Conservation (phyloP, 345 rosid species). For the Eucalyptus polybractea region DNA sequence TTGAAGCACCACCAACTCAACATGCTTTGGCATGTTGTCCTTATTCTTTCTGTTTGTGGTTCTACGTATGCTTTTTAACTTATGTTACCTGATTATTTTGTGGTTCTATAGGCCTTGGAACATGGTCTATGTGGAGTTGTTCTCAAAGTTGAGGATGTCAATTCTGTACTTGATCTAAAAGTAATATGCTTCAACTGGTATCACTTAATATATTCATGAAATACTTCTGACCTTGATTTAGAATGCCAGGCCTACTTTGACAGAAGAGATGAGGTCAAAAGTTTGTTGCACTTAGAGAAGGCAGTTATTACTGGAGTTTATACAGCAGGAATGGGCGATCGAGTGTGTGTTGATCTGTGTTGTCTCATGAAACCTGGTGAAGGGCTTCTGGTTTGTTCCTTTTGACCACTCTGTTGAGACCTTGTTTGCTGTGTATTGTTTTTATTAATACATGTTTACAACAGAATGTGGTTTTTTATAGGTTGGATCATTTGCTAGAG, state of each 20-base stretch:
- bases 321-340: conserved; percentile 78
- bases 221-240: conserved; percentile 13
- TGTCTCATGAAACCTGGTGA: conserved; percentile 90
- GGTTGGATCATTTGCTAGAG: conserved; percentile 95
- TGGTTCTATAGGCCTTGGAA: conserved; percentile 54
- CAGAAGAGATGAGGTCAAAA: conserved; percentile 50
- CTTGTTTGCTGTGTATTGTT: not conserved
- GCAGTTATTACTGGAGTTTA: conserved; percentile 47
- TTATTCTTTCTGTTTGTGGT: not conserved
- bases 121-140: conserved; percentile 77
- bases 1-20: not conserved
- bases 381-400: conserved; percentile 67
- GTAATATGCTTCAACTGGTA: conserved; percentile 13
- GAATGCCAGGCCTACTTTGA: conserved; percentile 65
- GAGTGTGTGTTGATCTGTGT: conserved; percentile 91
- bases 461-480: not conserved
- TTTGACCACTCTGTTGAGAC: not conserved
- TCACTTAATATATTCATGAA: not conserved
- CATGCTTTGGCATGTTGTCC: not conserved
- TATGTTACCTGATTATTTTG: not conserved
- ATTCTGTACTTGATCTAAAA: conserved; percentile 57
- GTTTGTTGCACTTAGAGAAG: conserved; percentile 39
- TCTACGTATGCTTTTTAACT: not conserved
- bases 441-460: not conserved
- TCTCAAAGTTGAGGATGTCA: conserved; percentile 44